Conservation (phyloP, 192 early-diverging fungal genomes). For the Podila clonocystis region DNA sequence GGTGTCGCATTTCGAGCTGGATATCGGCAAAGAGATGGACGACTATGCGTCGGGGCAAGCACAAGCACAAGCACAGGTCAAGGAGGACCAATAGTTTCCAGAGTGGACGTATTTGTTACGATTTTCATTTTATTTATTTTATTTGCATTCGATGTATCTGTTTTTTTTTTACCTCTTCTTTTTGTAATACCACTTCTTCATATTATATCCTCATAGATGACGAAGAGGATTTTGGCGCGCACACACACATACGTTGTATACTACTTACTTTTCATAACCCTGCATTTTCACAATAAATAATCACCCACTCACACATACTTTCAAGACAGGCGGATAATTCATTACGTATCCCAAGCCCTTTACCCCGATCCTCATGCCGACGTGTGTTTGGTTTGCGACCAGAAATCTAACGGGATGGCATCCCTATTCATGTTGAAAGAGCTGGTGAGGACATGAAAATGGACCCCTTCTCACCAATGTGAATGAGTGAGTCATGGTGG, state of each 20-base stretch:
- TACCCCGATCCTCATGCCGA: too few species aligned
- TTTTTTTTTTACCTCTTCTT: neutral
- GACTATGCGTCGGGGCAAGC: neutral
- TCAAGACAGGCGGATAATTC: too few species aligned
- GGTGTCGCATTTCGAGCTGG: slow-evolving; percentile 41
- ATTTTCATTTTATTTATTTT: slow-evolving; percentile 9
- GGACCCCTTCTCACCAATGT: too few species aligned
- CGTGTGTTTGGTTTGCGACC: too few species aligned
- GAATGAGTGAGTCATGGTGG: too few species aligned
- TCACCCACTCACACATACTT: neutral
- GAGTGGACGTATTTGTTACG: neutral
- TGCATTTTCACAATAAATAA: neutral
- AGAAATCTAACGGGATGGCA: too few species aligned
- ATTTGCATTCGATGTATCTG: too few species aligned
- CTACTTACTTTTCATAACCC: neutral
- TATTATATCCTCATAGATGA: neutral
- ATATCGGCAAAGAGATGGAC: slow-evolving; percentile 45
- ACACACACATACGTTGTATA: neutral
- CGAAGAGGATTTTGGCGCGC: neutral
- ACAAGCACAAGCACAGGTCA: neutral
- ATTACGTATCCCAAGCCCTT: too few species aligned
- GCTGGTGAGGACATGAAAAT: too few species aligned
- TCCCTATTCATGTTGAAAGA: too few species aligned
- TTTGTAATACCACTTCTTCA: slow-evolving; percentile 3
- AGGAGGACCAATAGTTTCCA: neutral